Percentiles rank a stretch among this genome's conserved stretches.
These are phyloP conservation scores for Apiotrichum domesticum DNA, from an alignment of 1,284 basidiomycete genomes.

Conservation along the genomic window DNA sequence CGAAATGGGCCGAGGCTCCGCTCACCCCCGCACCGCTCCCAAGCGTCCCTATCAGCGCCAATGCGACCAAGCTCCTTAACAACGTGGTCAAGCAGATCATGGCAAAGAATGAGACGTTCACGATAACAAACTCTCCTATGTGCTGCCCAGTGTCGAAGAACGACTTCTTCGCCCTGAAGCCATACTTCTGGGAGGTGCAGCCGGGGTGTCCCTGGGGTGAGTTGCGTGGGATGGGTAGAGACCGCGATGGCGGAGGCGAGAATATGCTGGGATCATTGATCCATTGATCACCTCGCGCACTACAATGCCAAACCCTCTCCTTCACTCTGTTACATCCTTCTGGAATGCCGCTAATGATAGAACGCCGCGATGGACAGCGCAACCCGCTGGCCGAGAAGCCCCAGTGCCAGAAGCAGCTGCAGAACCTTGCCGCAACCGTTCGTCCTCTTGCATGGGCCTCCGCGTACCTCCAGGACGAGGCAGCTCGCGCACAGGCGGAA, in stretches of 20 bases:
- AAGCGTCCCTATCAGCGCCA: background rate
- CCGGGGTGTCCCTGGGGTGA: conserved; percentile 25
- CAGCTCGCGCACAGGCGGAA: conserved; percentile 8
- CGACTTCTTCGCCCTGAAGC: conserved; percentile 30
- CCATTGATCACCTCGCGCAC: too few species aligned
- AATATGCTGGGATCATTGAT: too few species aligned
- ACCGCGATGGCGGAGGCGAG: too few species aligned
- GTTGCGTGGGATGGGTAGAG: background rate
- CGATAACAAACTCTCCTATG: conserved; percentile 24
- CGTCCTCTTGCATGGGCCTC: conserved; percentile 23
- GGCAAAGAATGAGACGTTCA: conserved; percentile 15
- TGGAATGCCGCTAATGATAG: conserved; percentile 6
- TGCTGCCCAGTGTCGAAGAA: conserved; percentile 23
- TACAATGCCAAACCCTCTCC: too few species aligned
- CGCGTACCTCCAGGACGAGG: conserved; percentile 4
- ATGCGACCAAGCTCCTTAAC: conserved; percentile 10
- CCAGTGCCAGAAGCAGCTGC: conserved; percentile 29
- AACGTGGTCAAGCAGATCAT: conserved; percentile 9
- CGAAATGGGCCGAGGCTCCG: conserved; percentile 21
- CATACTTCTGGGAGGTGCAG: conserved; percentile 29
- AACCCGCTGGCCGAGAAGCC: conserved; percentile 31
- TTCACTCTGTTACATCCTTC: too few species aligned
- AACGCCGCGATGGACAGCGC: conserved; percentile 29
- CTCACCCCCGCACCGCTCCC: conserved; percentile 5
- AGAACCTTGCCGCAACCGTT: conserved; percentile 15